A percentile compares a stretch with the other conserved stretches of the same genome.
phyloP scores from a whole-genome alignment of 495 filamentous ascomycete genomes.

The Podospora fimiseda region DNA sequence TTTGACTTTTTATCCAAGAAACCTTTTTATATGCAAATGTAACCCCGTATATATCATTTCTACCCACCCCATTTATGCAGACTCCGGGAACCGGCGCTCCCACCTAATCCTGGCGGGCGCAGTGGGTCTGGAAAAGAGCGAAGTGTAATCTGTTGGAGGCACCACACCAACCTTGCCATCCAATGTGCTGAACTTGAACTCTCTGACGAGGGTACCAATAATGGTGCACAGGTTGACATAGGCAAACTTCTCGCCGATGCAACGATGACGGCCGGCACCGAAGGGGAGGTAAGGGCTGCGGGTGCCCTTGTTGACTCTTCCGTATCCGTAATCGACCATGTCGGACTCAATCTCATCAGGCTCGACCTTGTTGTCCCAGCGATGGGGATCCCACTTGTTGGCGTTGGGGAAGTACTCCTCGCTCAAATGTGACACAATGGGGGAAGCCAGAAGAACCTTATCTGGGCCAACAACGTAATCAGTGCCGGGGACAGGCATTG shows the following conservation, averaged over 20 bases:
- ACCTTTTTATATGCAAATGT: too few species aligned
- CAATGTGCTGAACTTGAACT: slow-evolving; percentile 39
- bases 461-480: slow-evolving; percentile 55
- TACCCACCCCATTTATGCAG: too few species aligned
- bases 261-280: slow-evolving; percentile 51
- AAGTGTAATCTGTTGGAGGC: slow-evolving; percentile 47
- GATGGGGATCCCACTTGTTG: slow-evolving; percentile 47
- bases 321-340: slow-evolving; percentile 26
- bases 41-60: too few species aligned
- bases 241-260: slow-evolving; percentile 53
- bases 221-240: slow-evolving; percentile 49
- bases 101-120: slow-evolving; percentile 8
- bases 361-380: slow-evolving; percentile 40
- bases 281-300: slow-evolving; percentile 52
- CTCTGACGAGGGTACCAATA: slow-evolving; percentile 40
- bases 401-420: slow-evolving; percentile 42
- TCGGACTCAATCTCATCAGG: slow-evolving; percentile 7
- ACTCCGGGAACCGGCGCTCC: slow-evolving; percentile 14
- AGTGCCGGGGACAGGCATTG: slow-evolving; percentile 59
- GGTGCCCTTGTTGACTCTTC: slow-evolving; percentile 43
- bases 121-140: slow-evolving; percentile 48
- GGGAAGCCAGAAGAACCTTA: slow-evolving; percentile 62
- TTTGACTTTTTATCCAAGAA: too few species aligned
- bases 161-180: slow-evolving; percentile 26
- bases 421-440: slow-evolving; percentile 41